A percentile compares a stretch with the other conserved stretches of the same genome.
Conservation (phyloP, 2,329 filamentous ascomycete species). For the Fusarium nanum region DNA sequence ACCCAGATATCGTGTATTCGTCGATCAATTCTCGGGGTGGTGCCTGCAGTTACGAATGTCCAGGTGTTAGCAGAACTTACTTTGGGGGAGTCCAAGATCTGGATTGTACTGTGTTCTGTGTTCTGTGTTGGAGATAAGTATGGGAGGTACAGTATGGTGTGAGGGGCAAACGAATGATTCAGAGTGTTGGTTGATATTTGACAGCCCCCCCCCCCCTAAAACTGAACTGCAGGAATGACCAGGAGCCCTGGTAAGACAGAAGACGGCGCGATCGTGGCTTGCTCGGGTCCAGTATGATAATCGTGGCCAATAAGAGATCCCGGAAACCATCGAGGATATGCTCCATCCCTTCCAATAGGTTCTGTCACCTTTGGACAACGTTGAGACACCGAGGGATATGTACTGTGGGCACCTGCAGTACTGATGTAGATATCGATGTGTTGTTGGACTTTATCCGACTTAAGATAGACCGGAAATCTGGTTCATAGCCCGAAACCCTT, state of each 20-base stretch:
- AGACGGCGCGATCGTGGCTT: conserved; percentile 35
- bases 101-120: background rate
- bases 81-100: conserved; percentile 6
- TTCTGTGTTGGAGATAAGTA: background rate
- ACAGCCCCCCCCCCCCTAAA: background rate
- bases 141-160: background rate
- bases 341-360: background rate
- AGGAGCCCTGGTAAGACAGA: background rate
- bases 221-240: background rate
- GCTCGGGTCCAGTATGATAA: background rate
- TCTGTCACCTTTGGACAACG: background rate
- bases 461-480: background rate
- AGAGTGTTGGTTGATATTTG: background rate
- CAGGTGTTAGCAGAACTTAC: background rate
- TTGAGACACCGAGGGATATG: background rate
- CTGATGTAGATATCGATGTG: background rate
- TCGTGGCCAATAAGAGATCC: conserved; percentile 7
- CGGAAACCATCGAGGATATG: background rate
- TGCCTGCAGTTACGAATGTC: background rate
- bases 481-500: background rate
- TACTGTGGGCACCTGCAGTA: background rate
- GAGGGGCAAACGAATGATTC: background rate
- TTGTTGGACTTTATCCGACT: background rate
- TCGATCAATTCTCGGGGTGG: conserved; percentile 14
- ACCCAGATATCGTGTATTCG: background rate